These are phyloP conservation scores for Wallacemonas sp. DNA, from an alignment of 208 protist species.

Conservation along the genomic window DNA sequence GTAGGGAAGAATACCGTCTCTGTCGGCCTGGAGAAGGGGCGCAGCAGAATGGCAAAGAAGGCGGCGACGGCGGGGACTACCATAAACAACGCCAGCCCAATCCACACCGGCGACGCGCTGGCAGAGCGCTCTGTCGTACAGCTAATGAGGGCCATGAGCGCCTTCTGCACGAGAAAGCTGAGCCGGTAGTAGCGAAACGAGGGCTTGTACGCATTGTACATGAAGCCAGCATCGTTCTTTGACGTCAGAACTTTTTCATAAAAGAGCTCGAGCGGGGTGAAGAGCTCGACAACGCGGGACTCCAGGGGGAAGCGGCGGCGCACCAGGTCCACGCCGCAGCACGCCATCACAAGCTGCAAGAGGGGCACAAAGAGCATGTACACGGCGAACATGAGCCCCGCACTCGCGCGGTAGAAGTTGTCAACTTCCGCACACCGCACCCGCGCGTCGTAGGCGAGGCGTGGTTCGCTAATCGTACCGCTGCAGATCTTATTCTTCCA, in stretches of 20 bases:
- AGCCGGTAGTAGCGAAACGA: slow-evolving; percentile 59
- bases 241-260: slow-evolving; percentile 67
- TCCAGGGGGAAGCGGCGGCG: slow-evolving; percentile 65
- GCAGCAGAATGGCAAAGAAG: slow-evolving; percentile 26
- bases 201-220: slow-evolving; percentile 63
- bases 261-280: slow-evolving; percentile 57
- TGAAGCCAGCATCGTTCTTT: slow-evolving; percentile 47
- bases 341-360: slow-evolving; percentile 51
- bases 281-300: slow-evolving; percentile 53
- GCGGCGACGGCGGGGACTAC: slow-evolving; percentile 38
- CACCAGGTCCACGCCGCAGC: slow-evolving; percentile 46
- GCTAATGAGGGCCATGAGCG: slow-evolving; percentile 51
- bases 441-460: slow-evolving; percentile 50
- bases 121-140: slow-evolving; percentile 29
- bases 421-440: slow-evolving; percentile 53
- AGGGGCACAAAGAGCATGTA: slow-evolving; percentile 56
- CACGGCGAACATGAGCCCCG: slow-evolving; percentile 33
- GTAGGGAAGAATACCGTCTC: slow-evolving; percentile 49
- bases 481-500: slow-evolving; percentile 42
- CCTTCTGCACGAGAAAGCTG: slow-evolving; percentile 64
- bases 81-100: slow-evolving; percentile 51
- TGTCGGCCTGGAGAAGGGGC: slow-evolving; percentile 53
- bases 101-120: slow-evolving; percentile 19
- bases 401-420: slow-evolving; percentile 34
- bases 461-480: slow-evolving; percentile 10